phyloP scores from a whole-genome alignment of 2,329 filamentous ascomycete species.

The Cercospora sp. region DNA sequence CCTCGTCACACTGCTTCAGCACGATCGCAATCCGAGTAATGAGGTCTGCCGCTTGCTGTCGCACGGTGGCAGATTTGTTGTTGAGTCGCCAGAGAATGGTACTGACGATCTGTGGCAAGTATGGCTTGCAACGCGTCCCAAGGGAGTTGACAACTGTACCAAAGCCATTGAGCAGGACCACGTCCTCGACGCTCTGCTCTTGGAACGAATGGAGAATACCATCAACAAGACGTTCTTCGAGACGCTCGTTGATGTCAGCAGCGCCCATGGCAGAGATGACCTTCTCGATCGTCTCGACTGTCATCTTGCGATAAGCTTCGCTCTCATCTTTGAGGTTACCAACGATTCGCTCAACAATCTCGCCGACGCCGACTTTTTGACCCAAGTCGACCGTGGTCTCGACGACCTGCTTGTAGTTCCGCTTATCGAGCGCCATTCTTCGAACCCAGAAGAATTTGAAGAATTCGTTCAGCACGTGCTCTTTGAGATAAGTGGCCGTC shows the following conservation, averaged over 20 bases:
- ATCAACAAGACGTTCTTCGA: conserved; percentile 92
- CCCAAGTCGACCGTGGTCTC: conserved; percentile 97
- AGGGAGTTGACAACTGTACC: conserved; percentile 96
- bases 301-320: conserved; percentile 98
- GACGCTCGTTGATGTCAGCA: conserved; percentile 85
- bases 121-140: conserved; percentile 90
- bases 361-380: conserved; percentile 94
- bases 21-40: conserved; percentile 97
- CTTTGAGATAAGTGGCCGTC: conserved; percentile 90
- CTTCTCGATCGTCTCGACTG: conserved; percentile 96
- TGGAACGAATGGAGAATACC: conserved; percentile 96
- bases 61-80: conserved; percentile 95
- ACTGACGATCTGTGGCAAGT: conserved; percentile 93
- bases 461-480: conserved; percentile 91
- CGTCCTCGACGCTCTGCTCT: conserved; percentile 94
- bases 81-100: conserved; percentile 96
- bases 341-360: conserved; percentile 91
- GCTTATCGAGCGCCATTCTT: conserved; percentile 93
- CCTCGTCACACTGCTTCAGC: conserved; percentile 98
- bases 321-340: conserved; percentile 97
- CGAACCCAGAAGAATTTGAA: conserved; percentile 99
- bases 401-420: conserved; percentile 96
- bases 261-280: conserved; percentile 89
- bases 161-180: conserved; percentile 95
- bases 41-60: conserved; percentile 93